Evolutionary conservation across 805 yeast species (phyloP).

Genomic region (Zygoascus tannicola): DNA sequence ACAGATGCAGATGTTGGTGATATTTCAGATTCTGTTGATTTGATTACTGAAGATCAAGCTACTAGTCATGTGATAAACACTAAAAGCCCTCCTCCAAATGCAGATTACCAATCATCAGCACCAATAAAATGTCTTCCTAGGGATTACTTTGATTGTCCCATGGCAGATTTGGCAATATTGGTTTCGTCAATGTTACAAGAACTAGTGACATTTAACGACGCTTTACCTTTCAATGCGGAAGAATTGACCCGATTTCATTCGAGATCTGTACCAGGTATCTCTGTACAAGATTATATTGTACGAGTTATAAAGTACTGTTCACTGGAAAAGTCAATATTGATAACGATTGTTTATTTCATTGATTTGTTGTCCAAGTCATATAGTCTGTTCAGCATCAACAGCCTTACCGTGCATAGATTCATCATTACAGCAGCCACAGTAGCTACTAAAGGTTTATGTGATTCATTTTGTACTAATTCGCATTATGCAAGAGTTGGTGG

Average conservation of each 20-base stretch:
- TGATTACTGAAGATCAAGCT: background rate
- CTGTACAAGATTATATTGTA: slow-evolving; percentile 64
- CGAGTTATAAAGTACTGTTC: slow-evolving; percentile 78
- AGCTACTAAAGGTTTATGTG: slow-evolving; percentile 86
- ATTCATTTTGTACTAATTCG: slow-evolving; percentile 83
- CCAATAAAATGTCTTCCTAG: slow-evolving; percentile 32
- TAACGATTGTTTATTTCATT: slow-evolving; percentile 81
- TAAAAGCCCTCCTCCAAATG: background rate
- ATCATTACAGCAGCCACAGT: slow-evolving; percentile 83
- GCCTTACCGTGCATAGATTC: slow-evolving; percentile 89
- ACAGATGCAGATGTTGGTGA: background rate
- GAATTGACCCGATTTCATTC: slow-evolving; percentile 84
- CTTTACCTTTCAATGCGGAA: slow-evolving; percentile 28
- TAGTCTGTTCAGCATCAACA: slow-evolving; percentile 72
- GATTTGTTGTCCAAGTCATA: slow-evolving; percentile 74
- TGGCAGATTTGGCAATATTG: slow-evolving; percentile 59
- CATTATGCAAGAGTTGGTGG: slow-evolving; percentile 98
- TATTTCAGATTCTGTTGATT: background rate
- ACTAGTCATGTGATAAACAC: slow-evolving; percentile 1
- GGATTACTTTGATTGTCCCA: slow-evolving; percentile 55
- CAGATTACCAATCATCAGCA: background rate
- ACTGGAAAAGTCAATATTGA: slow-evolving; percentile 70
- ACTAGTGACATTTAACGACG: slow-evolving; percentile 67
- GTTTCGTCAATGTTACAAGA: slow-evolving; percentile 75
- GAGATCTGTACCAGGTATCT: slow-evolving; percentile 81